Conservation (phyloP, 1,139 yeast genomes). For the Candida sojae region DNA sequence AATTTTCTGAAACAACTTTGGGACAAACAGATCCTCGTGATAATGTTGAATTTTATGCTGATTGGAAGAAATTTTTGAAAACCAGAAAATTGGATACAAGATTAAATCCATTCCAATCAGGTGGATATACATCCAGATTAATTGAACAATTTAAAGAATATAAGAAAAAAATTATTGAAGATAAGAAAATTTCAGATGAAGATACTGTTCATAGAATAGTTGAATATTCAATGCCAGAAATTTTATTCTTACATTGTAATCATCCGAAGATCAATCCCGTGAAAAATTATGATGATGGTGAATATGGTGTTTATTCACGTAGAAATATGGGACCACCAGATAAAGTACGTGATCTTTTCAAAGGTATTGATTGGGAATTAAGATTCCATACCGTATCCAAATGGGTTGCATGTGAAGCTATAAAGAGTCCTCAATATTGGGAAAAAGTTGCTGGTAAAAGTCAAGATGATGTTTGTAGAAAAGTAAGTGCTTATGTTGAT, state of each 20-base stretch:
- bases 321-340: slow-evolving; percentile 26
- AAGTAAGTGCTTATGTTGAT: slow-evolving; percentile 26
- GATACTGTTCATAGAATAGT: slow-evolving; percentile 11
- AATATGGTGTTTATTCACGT: slow-evolving; percentile 17
- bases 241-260: slow-evolving; percentile 43
- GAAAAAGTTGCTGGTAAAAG: slow-evolving; percentile 19
- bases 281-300: slow-evolving; percentile 20
- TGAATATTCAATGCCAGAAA: slow-evolving; percentile 23
- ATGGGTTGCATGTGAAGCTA: slow-evolving; percentile 38
- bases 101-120: slow-evolving; percentile 33
- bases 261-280: slow-evolving; percentile 43
- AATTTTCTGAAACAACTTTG: slow-evolving; percentile 30
- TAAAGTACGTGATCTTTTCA: slow-evolving; percentile 16
- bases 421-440: slow-evolving; percentile 27
- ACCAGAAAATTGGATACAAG: slow-evolving; percentile 26
- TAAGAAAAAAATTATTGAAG: slow-evolving; percentile 13
- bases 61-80: slow-evolving; percentile 31
- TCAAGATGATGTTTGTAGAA: slow-evolving; percentile 26
- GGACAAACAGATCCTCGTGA: slow-evolving; percentile 37
- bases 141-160: slow-evolving; percentile 22
- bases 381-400: slow-evolving; percentile 34
- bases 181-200: slow-evolving; percentile 13
- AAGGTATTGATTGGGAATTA: slow-evolving; percentile 22
- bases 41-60: slow-evolving; percentile 21
- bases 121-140: slow-evolving; percentile 24